Evolutionary conservation across 805 yeast species (phyloP).

Genomic region (Cyberlindnera suaveolens): DNA sequence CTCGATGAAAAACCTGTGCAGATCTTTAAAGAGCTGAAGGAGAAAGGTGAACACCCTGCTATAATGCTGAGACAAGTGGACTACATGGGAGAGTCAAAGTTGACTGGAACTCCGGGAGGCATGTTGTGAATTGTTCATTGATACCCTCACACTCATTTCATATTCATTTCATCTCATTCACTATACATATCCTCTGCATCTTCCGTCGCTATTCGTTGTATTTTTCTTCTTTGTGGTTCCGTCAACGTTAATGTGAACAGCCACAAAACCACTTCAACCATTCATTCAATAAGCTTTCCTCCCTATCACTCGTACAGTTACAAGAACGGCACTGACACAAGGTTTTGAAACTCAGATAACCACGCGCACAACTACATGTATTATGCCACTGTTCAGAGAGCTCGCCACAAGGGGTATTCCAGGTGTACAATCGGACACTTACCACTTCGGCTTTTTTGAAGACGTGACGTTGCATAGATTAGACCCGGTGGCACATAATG

Average conservation of each 20-base stretch:
- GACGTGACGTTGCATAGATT: conserved; percentile 15
- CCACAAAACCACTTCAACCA: too few relatives aligned
- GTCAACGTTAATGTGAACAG: too few relatives aligned
- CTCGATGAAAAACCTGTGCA: conserved; percentile 84
- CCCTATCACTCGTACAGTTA: too few relatives aligned
- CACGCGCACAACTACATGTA: too few relatives aligned
- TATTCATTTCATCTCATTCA: too few relatives aligned
- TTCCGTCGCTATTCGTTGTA: not conserved
- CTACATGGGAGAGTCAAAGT: conserved; percentile 25
- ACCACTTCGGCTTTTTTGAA: conserved; percentile 25
- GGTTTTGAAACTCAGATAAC: too few relatives aligned
- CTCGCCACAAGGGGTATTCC: conserved; percentile 19
- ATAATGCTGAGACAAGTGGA: conserved; percentile 88
- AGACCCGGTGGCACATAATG: conserved; percentile 7
- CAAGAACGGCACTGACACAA: too few relatives aligned
- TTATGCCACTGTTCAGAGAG: not conserved
- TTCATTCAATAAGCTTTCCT: too few relatives aligned
- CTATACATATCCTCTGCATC: not conserved
- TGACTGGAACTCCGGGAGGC: conserved; percentile 36
- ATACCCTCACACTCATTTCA: too few relatives aligned
- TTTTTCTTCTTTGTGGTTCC: not conserved
- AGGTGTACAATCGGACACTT: conserved; percentile 22
- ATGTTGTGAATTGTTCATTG: conserved; percentile 21
- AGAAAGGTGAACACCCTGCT: conserved; percentile 81
- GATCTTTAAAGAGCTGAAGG: conserved; percentile 78